phyloP scores from a whole-genome alignment of 768 basidiomycete species.

The Phanerodontia chrysosporium region DNA sequence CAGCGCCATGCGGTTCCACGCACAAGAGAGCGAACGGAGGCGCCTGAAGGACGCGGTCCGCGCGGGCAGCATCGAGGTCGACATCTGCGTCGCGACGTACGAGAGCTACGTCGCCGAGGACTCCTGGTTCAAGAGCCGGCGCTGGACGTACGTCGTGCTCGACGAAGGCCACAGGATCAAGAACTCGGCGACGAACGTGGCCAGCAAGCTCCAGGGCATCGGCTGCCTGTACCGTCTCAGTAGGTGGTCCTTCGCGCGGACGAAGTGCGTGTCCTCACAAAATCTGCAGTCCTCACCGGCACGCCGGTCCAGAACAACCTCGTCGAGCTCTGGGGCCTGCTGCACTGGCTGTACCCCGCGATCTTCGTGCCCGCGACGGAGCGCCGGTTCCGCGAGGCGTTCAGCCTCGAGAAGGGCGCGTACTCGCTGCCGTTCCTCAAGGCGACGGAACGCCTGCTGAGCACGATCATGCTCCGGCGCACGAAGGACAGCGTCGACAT shows the following conservation, averaged over 20 bases:
- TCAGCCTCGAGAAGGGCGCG: conserved; percentile 47
- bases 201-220: conserved; percentile 51
- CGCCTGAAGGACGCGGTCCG: conserved; percentile 47
- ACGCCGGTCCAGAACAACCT: conserved; percentile 72
- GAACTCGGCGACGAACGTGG: conserved; percentile 53
- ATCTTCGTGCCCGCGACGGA: conserved; percentile 49
- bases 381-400: conserved; percentile 45
- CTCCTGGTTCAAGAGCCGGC: conserved; percentile 54
- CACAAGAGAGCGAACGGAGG: conserved; percentile 46
- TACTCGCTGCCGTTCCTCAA: conserved; percentile 48
- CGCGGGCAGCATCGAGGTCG: conserved; percentile 29
- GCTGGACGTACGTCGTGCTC: conserved; percentile 56
- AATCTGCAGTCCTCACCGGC: conserved; percentile 56
- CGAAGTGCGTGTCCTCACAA: background rate
- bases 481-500: conserved; percentile 51
- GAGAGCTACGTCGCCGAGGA: conserved; percentile 57
- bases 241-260: background rate
- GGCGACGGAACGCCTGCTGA: conserved; percentile 44
- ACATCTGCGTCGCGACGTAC: conserved; percentile 67
- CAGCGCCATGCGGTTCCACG: conserved; percentile 57
- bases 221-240: conserved; percentile 53
- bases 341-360: conserved; percentile 52
- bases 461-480: conserved; percentile 53
- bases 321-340: conserved; percentile 50
- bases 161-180: conserved; percentile 75